A percentile compares a stretch with the other conserved stretches of the same genome.
Conservation (phyloP, 148 eudicot species). For the Camellia japonica region DNA sequence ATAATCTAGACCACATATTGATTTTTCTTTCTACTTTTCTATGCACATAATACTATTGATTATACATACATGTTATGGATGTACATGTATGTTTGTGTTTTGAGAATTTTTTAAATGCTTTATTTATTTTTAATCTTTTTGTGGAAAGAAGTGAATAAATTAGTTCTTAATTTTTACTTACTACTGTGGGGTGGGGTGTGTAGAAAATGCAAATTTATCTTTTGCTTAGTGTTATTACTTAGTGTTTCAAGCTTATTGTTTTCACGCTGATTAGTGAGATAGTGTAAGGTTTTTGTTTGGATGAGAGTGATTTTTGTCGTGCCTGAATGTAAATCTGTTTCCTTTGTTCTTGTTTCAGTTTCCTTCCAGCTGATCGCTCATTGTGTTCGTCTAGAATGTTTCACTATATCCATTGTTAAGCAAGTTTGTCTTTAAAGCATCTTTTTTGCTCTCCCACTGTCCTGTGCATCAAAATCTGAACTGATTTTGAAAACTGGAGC, state of each 20-base stretch:
- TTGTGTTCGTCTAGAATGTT: neutral
- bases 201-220: neutral
- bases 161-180: neutral
- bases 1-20: too few species aligned
- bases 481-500: neutral
- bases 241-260: neutral
- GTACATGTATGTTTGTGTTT: neutral
- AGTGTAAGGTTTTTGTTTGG: neutral
- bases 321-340: neutral
- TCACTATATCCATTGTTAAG: neutral
- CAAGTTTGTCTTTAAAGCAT: neutral
- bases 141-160: neutral
- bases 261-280: neutral
- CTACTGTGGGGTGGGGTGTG: neutral
- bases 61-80: neutral
- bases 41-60: too few species aligned
- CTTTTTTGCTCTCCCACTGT: neutral
- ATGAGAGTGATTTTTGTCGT: neutral
- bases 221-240: neutral
- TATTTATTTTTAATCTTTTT: neutral
- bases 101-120: neutral
- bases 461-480: neutral
- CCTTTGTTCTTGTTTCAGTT: slow-evolving; percentile 14
- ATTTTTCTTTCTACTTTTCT: too few species aligned
- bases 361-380: neutral